These are phyloP conservation scores for Emmonsia crescens DNA, from an alignment of 2,329 filamentous ascomycete genomes.

Conservation along the genomic window DNA sequence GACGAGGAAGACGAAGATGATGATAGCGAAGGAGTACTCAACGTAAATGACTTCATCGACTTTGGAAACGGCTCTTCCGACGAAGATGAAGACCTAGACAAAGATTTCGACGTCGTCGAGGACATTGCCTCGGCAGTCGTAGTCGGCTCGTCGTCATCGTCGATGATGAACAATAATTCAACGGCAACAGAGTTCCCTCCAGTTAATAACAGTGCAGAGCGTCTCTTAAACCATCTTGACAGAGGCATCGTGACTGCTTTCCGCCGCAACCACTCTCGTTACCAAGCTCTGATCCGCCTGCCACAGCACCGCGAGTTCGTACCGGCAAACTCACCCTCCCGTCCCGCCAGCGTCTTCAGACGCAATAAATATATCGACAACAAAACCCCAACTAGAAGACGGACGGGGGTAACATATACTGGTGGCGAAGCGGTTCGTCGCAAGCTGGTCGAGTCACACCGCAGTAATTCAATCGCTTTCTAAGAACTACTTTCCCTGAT, in stretches of 20 bases:
- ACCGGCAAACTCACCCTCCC: constrained; percentile 34
- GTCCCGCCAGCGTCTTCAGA: constrained; percentile 33
- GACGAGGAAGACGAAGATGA: constrained; percentile 56
- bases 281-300: constrained; percentile 40
- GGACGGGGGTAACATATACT: constrained; percentile 27
- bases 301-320: constrained; percentile 37
- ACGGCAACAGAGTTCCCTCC: constrained; percentile 1
- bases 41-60: constrained; percentile 63
- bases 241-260: constrained; percentile 67
- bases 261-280: constrained; percentile 47
- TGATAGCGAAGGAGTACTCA: constrained; percentile 49
- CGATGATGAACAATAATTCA: background rate
- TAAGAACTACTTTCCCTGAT: constrained; percentile 11
- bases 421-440: constrained; percentile 34
- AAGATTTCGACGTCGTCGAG: constrained; percentile 37
- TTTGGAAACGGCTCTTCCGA: constrained; percentile 51
- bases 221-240: constrained; percentile 56
- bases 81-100: constrained; percentile 48
- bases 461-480: constrained; percentile 28
- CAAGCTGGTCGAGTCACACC: constrained; percentile 35
- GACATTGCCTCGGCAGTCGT: constrained; percentile 36
- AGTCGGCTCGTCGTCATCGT: constrained; percentile 29
- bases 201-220: constrained; percentile 27
- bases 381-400: constrained; percentile 31
- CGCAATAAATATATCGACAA: constrained; percentile 30